Base-by-base conservation (phyloP, 352 stramenopile genomes). In the Thalassiosira livingstoniorum region DNA sequence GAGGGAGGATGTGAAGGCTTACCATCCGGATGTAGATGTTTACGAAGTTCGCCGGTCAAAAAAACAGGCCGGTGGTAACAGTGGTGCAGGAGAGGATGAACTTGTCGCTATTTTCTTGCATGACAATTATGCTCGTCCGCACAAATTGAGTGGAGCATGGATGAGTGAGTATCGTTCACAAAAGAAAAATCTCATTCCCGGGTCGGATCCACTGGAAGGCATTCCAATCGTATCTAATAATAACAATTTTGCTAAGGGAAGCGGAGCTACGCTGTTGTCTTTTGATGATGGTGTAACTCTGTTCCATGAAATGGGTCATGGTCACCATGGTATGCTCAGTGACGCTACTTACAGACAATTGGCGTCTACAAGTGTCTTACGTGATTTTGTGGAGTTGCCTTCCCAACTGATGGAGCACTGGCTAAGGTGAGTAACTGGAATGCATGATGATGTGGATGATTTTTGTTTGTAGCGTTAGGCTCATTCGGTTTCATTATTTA, bases 361-460 rank as follows among this genome's bases (percentile, higher is more conserved):
- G 23, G 77, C 92, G 18, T 88, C 82, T 2, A 85, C 78, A 0
- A 80, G 69, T 57, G 78, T 85, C 11, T 39, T 85, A 4, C 34
- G 60, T n/a, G 67, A 75, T 21, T 75, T 95, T 86, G 91, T 95
- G 0, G 91, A 95, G 42, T 66, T 95, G 2, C 91, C 91, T 0
- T 92, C 81, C 1, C 89, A 95, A 73, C 67, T 95, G 0, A 94
- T 95, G 90, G 92, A 95, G 55, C 87, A 95, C 76, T 95, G 91
- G 91, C 74, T 95, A 10, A 78, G 78, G 47, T 65, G 90, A 70
- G 61, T 45, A 0, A n/a, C n/a, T n/a, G n/a, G n/a, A 15, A 21
- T n/a, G n/a, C n/a, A n/a, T n/a, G n/a, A n/a, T n/a, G n/a, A n/a
- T n/a, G n/a, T n/a, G 21, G 10, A 7, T 43, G 32, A 29, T 63